Percentiles rank a stretch among this genome's conserved stretches.
Conservation (phyloP, 2,329 filamentous ascomycete genomes). For the Harringtonia lauricola region DNA sequence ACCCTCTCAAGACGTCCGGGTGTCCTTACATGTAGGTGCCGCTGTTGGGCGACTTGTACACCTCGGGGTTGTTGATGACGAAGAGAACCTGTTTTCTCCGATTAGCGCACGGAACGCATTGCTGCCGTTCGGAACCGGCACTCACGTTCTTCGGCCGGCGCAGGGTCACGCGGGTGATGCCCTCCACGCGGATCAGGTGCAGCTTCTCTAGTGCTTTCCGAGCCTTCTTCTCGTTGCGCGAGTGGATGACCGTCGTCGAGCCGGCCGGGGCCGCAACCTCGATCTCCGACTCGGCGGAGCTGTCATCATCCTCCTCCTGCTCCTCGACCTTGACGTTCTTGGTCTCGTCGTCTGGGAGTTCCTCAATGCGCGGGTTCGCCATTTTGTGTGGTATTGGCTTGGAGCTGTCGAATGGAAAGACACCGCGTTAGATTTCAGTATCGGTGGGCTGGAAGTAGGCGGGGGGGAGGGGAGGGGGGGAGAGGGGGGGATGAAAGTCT, state of each 20-base stretch:
- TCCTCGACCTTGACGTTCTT: constrained; percentile 72
- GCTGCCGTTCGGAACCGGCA: constrained; percentile 74
- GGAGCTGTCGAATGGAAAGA: not conserved
- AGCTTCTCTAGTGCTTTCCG: constrained; percentile 99
- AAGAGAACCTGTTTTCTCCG: constrained; percentile 87
- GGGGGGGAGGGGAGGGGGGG: no score
- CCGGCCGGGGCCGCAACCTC: constrained; percentile 65
- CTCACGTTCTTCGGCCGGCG: constrained; percentile 98
- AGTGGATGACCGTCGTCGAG: constrained; percentile 85
- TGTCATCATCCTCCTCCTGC: constrained; percentile 59
- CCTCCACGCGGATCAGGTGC: constrained; percentile 88
- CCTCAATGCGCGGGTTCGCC: constrained; percentile 96
- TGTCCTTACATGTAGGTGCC: constrained; percentile 94
- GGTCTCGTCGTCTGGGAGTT: constrained; percentile 84
- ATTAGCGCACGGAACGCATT: constrained; percentile 97
- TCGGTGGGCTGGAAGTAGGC: no score
- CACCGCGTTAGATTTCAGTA: not conserved
- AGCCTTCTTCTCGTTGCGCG: constrained; percentile 99
- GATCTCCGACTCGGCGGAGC: constrained; percentile 60
- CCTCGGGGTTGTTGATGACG: constrained; percentile 98
- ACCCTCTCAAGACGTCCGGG: not conserved
- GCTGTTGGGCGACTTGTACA: constrained; percentile 98
- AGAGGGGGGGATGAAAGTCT: no score
- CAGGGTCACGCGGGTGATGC: constrained; percentile 96
- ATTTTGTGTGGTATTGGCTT: constrained; percentile 43